Evolutionary conservation across 371 early-diverging fungal species (phyloP), one percentile per base, ranked within the genome.

Genomic region (Rhizopus sp.): DNA sequence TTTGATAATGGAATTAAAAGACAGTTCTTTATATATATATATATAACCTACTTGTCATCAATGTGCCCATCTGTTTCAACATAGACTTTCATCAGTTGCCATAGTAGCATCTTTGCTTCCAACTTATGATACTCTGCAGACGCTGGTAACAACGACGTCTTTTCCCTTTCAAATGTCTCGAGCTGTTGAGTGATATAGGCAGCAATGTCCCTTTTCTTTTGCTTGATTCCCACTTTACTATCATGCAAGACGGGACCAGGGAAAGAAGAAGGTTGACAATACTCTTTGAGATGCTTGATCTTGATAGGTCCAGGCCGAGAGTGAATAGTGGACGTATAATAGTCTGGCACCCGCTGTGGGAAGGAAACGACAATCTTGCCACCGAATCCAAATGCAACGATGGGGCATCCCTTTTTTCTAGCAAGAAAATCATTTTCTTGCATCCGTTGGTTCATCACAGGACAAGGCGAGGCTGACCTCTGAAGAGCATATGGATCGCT

Each of bases 371-470:
- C 70, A 31, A 95, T 73, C 61, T 86, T 85, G 34, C 97, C 97
- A 50, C 94, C 93, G 77, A 94, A 91, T 13, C 95, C 94, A 72
- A 93, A 93, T 0, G 83, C 68, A 5, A 90, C 82, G 16, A 96
- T 53, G 4, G 93, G 91, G 55, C 87, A 85, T 5, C 92, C 89
- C 7, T 82, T 73, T 16, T 67, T 61, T 29, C 93, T 83, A 2
- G 84, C 76, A n/a, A 92, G 68, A 12, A 89, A 87, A 60, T 91
- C 91, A 2, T 53, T 44, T 30, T 52, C 9, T 33, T 53, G 68
- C 5, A 59, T 68, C 40, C 61, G 57, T n/a, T 66, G 75, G 42
- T 69, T 64, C 34, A 67, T 59, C 50, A 51, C 46, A 2, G 51
- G 61, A 31, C 35, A 50, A 42, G 41, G 39, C 16, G 8, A 33